A percentile compares a stretch with the other conserved stretches of the same genome.
Conservation (phyloP, 768 basidiomycete genomes). For the Auriscalpium orientale region DNA sequence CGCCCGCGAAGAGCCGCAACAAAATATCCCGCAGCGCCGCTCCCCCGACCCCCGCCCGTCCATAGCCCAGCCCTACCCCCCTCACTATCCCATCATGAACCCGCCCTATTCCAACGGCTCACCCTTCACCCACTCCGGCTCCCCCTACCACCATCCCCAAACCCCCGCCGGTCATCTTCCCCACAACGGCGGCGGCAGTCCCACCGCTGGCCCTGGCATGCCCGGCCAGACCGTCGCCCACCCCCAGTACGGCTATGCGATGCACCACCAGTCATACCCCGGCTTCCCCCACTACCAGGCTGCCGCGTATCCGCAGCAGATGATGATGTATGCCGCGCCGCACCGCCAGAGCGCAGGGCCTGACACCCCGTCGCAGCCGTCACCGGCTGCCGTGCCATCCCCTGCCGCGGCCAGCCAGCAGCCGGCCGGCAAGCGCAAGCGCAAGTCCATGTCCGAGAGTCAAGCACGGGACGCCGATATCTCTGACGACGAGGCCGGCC, state of each 20-base stretch:
- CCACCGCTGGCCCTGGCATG: slow-evolving; percentile 29
- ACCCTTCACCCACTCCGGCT: slow-evolving; percentile 35
- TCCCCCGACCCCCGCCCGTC: slow-evolving; percentile 31
- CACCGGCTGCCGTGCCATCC: slow-evolving; percentile 25
- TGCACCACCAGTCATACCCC: slow-evolving; percentile 27
- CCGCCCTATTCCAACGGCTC: slow-evolving; percentile 58
- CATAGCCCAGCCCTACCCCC: slow-evolving; percentile 47
- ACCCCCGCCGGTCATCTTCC: slow-evolving; percentile 23
- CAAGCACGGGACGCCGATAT: slow-evolving; percentile 28
- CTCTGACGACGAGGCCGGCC: slow-evolving; percentile 54
- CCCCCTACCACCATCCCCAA: slow-evolving; percentile 29
- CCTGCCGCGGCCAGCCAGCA: slow-evolving; percentile 8
- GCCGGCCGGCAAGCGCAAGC: slow-evolving; percentile 52
- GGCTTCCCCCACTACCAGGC: slow-evolving; percentile 52
- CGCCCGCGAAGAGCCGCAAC: slow-evolving; percentile 23
- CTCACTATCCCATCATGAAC: slow-evolving; percentile 58
- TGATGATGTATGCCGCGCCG: slow-evolving; percentile 59
- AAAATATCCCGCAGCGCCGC: slow-evolving; percentile 12
- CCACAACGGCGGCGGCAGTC: slow-evolving; percentile 29
- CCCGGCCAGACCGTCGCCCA: slow-evolving; percentile 43
- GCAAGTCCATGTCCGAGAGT: slow-evolving; percentile 28
- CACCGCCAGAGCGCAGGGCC: slow-evolving; percentile 31
- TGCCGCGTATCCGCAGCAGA: slow-evolving; percentile 37
- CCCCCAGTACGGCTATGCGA: slow-evolving; percentile 34
- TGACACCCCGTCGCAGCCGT: slow-evolving; percentile 25